A percentile compares a stretch with the other conserved stretches of the same genome.
Evolutionary conservation across 495 filamentous ascomycete species (phyloP).

Genomic region (Tuber aestivum): DNA sequence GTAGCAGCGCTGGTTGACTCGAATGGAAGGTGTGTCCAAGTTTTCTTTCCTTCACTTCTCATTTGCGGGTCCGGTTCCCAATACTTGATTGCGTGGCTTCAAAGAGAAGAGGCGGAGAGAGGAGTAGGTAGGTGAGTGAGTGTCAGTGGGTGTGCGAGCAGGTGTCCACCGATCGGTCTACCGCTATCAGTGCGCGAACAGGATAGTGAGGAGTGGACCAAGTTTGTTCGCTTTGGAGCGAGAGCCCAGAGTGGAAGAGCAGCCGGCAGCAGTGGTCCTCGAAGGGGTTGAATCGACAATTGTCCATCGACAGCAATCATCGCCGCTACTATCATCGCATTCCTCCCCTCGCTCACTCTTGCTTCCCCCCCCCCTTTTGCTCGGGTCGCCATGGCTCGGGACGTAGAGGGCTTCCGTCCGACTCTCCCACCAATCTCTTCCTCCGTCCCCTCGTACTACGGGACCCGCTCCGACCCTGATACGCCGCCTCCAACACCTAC

Average conservation of each 20-base stretch:
- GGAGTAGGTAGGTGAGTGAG: constrained; percentile 7
- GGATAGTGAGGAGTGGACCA: not conserved
- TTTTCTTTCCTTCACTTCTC: constrained; percentile 34
- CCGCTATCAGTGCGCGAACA: not conserved
- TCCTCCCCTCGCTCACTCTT: not conserved
- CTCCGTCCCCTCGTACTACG: constrained; percentile 22
- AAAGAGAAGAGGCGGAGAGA: constrained; percentile 35
- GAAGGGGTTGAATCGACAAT: constrained; percentile 14
- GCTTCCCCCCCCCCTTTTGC: not conserved
- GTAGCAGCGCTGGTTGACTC: constrained; percentile 34
- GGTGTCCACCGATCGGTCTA: not conserved
- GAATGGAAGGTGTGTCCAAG: constrained; percentile 38
- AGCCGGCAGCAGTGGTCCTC: constrained; percentile 20
- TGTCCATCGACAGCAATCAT: constrained; percentile 8
- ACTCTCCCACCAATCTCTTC: constrained; percentile 34
- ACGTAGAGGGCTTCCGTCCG: constrained; percentile 32
- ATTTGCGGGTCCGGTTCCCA: constrained; percentile 32
- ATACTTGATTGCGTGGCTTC: constrained; percentile 33
- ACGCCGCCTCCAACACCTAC: constrained; percentile 36
- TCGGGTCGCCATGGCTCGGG: constrained; percentile 33
- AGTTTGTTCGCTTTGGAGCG: not conserved
- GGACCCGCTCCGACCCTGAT: constrained; percentile 32
- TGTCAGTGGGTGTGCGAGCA: not conserved
- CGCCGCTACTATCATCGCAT: constrained; percentile 2
- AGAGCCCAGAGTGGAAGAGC: not conserved